Base-by-base conservation (phyloP, 2,329 filamentous ascomycete species). In the Aureobasidium musti region DNA sequence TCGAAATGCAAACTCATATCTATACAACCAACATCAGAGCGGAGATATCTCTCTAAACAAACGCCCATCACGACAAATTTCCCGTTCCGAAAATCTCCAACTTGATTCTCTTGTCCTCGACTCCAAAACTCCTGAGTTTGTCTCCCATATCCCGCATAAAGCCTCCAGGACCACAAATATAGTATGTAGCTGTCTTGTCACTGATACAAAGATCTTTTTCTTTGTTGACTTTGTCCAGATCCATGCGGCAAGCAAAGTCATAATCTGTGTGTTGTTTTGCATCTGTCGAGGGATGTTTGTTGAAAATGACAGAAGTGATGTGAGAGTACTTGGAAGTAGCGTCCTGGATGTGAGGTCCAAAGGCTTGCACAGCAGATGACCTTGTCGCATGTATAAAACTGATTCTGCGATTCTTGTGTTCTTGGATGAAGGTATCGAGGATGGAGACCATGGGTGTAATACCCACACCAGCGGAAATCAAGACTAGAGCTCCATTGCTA, bases 401-500 rank as follows among this genome's bases (percentile, higher is more conserved):
- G 41, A 91, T 80, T 8, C 81, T 83, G 57, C 85, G 77, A 26
- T 72, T 70, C 0, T 77, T 76, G 17, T 72, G 70, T 7, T 71
- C 67, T 68, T 72, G 64, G n/a, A 75, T 14, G 7, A 87, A 75
- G 6, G 81, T 81, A 73, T 89, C 85, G 68, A 91, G 80, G 65
- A 91, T 91, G 49, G 86, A 82, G 67, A 87, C 79, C 77, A 91
- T 80, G 35, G 87, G 87, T 7, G 89, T 90, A 60, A 89, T 80
- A 26, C 89, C 89, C 5, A 91, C 87, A 23, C 89, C 89, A 1
- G 86, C 87, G 0, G 87, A 89, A 54, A 91, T 80, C 50, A 91
- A 80, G 1, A 89, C 87, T 0, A 89, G 76, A 5, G 89, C 89
- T 19, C 79, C 79, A 10, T 78, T 75, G 0, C 70, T 73, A 43